Base-by-base conservation (phyloP, 345 rosid genomes). In the Garcia nutans region DNA sequence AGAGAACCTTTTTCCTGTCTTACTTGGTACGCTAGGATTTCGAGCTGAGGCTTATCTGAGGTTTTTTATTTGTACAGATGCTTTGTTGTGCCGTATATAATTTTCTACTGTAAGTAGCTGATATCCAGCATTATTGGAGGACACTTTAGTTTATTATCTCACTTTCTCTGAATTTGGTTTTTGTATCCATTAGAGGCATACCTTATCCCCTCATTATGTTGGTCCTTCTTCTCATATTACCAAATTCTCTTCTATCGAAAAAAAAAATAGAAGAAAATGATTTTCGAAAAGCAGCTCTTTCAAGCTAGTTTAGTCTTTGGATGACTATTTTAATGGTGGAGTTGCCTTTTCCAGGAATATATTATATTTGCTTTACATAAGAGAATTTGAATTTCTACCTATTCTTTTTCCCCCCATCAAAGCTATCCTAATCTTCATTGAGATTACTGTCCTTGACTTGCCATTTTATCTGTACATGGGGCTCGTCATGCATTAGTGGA, bases 391-490 rank as follows among this genome's bases (percentile, higher is more conserved):
- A 42, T 57, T 56, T 75, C 57, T 55, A 75, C 72, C 78, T 56
- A 65, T 37, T 67, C 42, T 42, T 66, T 55, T 75, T 52, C 57
- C 57, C 33, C 13, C 67, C 73, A 23, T 67, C 72, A 57, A 75
- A 75, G 55, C 52, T 75, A 75, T 55, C 73, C 73, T 75, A 67
- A 24, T 75, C 54, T 68, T 61, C 26, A 55, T 41, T 8, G 66
- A 68, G 55, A 54, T 75, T 67, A 8, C 72, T 47, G 65, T 57
- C 77, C 24, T 74, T 23, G 66, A 65, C 65, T 54, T 37, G 50
- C 10, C 50, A 12, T 47, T 9, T 47, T 12, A 47, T 47, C 50
- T 10, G 50, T 47, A 47, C 13, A 47, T 10, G 13, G 50, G 50
- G 13, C 10, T 47, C 50, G 5, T 47, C 50, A 47, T 3, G 10